A percentile compares a stretch with the other conserved stretches of the same genome.
Evolutionary conservation across 2,329 filamentous ascomycete genomes (phyloP).

Genomic region (Penicillium glabrum): DNA sequence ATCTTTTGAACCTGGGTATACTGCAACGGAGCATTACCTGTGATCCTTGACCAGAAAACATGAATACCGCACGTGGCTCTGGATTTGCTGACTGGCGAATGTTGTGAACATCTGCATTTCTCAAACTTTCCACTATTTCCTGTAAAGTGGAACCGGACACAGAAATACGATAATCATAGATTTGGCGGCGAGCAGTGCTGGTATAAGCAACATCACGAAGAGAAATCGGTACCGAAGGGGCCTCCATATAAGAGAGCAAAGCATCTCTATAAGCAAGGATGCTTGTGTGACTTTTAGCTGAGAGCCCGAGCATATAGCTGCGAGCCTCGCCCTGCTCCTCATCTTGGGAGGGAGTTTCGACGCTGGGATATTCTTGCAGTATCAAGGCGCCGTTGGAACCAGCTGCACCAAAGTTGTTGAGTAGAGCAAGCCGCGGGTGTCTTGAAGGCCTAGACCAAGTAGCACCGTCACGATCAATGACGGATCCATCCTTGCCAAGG

Average conservation of each 20-base stretch:
- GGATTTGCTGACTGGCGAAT: neutral
- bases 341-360: neutral
- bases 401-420: neutral
- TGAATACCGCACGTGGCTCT: neutral
- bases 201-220: neutral
- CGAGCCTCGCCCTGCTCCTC: neutral
- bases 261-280: neutral
- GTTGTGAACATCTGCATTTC: neutral
- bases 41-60: neutral
- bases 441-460: neutral
- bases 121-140: neutral
- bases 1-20: neutral
- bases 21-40: neutral
- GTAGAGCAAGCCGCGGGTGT: neutral
- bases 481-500: neutral
- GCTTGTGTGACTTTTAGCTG: neutral
- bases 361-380: neutral
- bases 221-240: neutral
- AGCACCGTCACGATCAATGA: neutral
- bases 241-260: neutral
- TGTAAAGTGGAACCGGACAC: neutral
- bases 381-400: neutral
- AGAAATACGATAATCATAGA: neutral
- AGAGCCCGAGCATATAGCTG: neutral
- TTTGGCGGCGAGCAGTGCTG: neutral